Evolutionary conservation across 768 basidiomycete genomes (phyloP), one percentile per base, ranked within the genome.

Genomic region (Leucocoprinus leucothites): DNA sequence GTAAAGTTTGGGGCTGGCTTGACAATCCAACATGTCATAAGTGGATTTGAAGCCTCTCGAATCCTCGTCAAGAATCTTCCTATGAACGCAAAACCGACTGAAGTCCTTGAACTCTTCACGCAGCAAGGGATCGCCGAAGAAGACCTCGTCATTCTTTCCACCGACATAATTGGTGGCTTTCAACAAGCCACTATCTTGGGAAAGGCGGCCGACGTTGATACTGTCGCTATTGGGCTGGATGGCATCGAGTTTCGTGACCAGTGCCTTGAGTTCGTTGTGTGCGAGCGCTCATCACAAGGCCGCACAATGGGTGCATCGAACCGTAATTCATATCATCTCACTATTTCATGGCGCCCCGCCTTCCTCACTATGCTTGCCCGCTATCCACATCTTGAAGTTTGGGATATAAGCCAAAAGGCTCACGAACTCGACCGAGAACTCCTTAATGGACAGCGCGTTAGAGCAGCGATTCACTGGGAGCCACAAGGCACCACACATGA

Each of bases 261-360:
- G 26, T 60, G 44, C 0, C 64, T 85, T 7, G 61, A 60, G 7
- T 74, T 84, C 38, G 76, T 78, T 58, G 67, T 78, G 26, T 67
- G 69, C 41, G 64, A 74, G 35, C 74, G 72, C 46, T 68, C 70
- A 31, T 68, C 67, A 50, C 57, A 69, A 11, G 72, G 72, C 36
- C 54, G 48, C 34, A 70, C 73, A 6, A 81, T 82, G 81, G 74
- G 62, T 18, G 68, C 65, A 8, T 60, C 67, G 2, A 58, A 58
- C 3, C 67, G 67, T 2, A 69, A 71, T 25, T 43, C 64, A 3
- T 69, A 81, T 11, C 68, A 73, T 35, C 61, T 86, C 48, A 74
- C 73, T 0, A 71, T 85, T 42, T 75, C 73, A 9, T 87, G 84
- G 81, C 71, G 65, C 5, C 65, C 68, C 0, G 82, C 83, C 1